phyloP scores from a whole-genome alignment of 345 rosid genomes.

The Brassica napus region Da-Ae NC_063449.1:25080001-25080500 shows the following conservation, averaged over 20 bases:
- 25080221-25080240: slow-evolving; percentile 35
- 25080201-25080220: slow-evolving; percentile 38
- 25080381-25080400: slow-evolving; percentile 52
- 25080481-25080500: slow-evolving; percentile 57
- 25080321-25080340: slow-evolving; percentile 69
- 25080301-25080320: slow-evolving; percentile 66
- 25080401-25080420: slow-evolving; percentile 66
- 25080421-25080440: slow-evolving; percentile 56
- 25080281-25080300: slow-evolving; percentile 55
- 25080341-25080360: slow-evolving; percentile 49
- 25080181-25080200: slow-evolving; percentile 46
- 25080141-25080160: slow-evolving; percentile 39
- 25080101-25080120: slow-evolving; percentile 38
- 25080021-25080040: slow-evolving; percentile 52
- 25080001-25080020: slow-evolving; percentile 78
- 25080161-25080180: slow-evolving; percentile 25
- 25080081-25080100: slow-evolving; percentile 55
- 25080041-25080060: slow-evolving; percentile 50
- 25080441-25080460: slow-evolving; percentile 59
- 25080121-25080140: slow-evolving; percentile 35
- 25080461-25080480: slow-evolving; percentile 84
- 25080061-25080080: slow-evolving; percentile 52
- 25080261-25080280: slow-evolving; percentile 43
- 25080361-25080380: slow-evolving; percentile 67
- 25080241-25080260: slow-evolving; percentile 3